Evolutionary conservation across 345 rosid species (phyloP), one percentile per base, ranked within the genome.

Genomic region (Citrus unshiu): DNA sequence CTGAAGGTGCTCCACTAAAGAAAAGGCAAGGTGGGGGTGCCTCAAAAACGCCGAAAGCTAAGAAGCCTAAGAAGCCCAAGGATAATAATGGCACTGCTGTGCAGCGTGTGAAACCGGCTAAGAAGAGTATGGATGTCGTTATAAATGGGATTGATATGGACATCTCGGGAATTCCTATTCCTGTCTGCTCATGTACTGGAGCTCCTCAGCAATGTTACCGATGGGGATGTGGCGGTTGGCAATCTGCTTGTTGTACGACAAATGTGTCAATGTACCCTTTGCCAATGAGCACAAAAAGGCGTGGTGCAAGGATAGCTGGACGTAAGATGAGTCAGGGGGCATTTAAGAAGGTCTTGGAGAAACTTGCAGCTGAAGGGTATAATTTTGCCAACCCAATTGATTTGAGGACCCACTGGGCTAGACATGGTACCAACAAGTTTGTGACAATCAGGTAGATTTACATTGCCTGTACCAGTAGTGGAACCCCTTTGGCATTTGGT

Each of bases 221-320:
- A 46, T 96, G 99, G 99, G 99, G 99, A 35, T 92, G 98, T 63
- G 99, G 99, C 34, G 99, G 99, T 74, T 96, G 99, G 98, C 98
- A 95, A 83, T 95, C 98, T 0, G 98, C 98, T 22, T 95, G 98
- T 73, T 95, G 98, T 72, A 95, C 98, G 2, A 93, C 97, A 1
- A 91, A 89, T 82, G 89, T 95, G 3, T 95, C 99, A 18, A 89
- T 93, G 89, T 93, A 96, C 78, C 99, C 99, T 12, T 80, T 96
- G 77, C 99, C 98, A 0, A 94, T 93, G 97, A 93, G 97, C 89
- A 94, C 97, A 54, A 96, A 96, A 74, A 84, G 97, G 30, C 96
- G 98, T 14, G 98, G 98, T 49, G 97, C 98, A 2, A 91, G 99
- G 82, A 94, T 96, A 75, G 98, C 98, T 12, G 99, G 99, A 2